Base-by-base conservation (phyloP, 805 yeast species). In the Saccharomyces paradoxus region DNA sequence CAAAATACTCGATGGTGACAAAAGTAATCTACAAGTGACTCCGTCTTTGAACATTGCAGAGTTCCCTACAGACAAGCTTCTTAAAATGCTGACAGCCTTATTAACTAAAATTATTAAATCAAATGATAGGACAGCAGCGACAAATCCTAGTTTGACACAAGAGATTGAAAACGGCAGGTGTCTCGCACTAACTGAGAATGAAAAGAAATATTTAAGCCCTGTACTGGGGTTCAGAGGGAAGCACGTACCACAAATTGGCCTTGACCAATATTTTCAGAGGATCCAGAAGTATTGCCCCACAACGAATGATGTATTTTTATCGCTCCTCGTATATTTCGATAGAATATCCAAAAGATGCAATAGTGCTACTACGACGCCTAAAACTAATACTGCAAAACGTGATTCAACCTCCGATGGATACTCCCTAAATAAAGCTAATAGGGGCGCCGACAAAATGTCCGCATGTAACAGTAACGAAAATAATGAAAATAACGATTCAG, bases 241-340 rank as follows among this genome's bases (percentile, higher is more conserved):
- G 55, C 95, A 92, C 66, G 85, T 94, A 9, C 99, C 99, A 1
- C 96, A 95, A n/a, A 94, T 94, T 53, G 82, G 91, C 12, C 78
- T 94, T 50, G 90, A 89, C 63, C 94, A 96, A 22, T 94, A 94
- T 68, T 77, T 94, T 56, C 81, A 89, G 47, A 82, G 99, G 66
- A 92, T 94, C 29, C 81, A 92, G 68, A 92, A 92, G 71, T 94
- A 94, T 72, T 94, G 99, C 70, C 98, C 99, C 0, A 94, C 94
- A n/a, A 91, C 99, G 2, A 92, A 92, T 71, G 98, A 94, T 68
- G 98, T 94, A 32, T 94, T 91, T 70, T 74, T 94, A 50, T 85
- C 96, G 41, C 73, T 94, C 37, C 76, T 94, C 63, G 97, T 94
- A 30, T 94, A 94, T 70, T 90, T 94, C 73, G 99, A 94, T 71